Percentiles rank a stretch among this genome's conserved stretches.
Evolutionary conservation across 2,329 filamentous ascomycete genomes (phyloP).

Genomic region (Myriosclerotinia scirpicola): DNA sequence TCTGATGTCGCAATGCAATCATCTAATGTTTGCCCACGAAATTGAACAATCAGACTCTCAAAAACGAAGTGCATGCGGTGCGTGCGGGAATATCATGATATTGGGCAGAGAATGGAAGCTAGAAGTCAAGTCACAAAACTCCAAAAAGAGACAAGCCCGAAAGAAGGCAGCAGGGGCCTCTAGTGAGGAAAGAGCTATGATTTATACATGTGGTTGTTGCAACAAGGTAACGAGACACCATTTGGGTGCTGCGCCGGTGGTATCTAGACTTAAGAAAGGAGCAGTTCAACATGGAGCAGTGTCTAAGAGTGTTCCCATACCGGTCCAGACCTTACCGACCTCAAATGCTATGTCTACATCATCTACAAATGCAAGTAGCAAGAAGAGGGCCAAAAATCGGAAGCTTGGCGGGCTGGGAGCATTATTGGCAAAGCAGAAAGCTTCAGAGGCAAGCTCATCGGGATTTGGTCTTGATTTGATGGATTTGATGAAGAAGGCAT

Average conservation of each 20-base stretch:
- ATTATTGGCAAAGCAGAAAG: slow-evolving; percentile 48
- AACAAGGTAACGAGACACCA: slow-evolving; percentile 32
- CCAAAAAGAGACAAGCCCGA: background rate
- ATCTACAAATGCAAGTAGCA: slow-evolving; percentile 58
- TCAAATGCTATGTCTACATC: slow-evolving; percentile 33
- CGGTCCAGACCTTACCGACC: background rate
- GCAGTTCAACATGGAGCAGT: background rate
- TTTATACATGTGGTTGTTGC: slow-evolving; percentile 39
- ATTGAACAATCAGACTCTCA: slow-evolving; percentile 50
- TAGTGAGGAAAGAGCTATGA: slow-evolving; percentile 27
- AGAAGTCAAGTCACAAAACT: slow-evolving; percentile 23
- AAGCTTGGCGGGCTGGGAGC: slow-evolving; percentile 64
- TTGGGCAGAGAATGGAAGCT: slow-evolving; percentile 44
- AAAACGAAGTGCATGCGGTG: slow-evolving; percentile 55
- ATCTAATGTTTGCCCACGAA: slow-evolving; percentile 51
- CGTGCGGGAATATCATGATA: slow-evolving; percentile 62
- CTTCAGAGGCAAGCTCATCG: slow-evolving; percentile 25
- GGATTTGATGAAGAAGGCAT: slow-evolving; percentile 45
- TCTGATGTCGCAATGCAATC: slow-evolving; percentile 55
- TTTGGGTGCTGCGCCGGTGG: slow-evolving; percentile 23
- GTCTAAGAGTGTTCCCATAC: background rate
- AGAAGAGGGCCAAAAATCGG: slow-evolving; percentile 63
- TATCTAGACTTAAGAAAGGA: slow-evolving; percentile 16
- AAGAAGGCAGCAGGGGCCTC: slow-evolving; percentile 16
- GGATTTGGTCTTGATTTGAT: slow-evolving; percentile 42